Percentiles rank a stretch among this genome's conserved stretches.
Evolutionary conservation across 2,329 filamentous ascomycete genomes (phyloP).

Genomic region (Alternaria tenuissima): DNA sequence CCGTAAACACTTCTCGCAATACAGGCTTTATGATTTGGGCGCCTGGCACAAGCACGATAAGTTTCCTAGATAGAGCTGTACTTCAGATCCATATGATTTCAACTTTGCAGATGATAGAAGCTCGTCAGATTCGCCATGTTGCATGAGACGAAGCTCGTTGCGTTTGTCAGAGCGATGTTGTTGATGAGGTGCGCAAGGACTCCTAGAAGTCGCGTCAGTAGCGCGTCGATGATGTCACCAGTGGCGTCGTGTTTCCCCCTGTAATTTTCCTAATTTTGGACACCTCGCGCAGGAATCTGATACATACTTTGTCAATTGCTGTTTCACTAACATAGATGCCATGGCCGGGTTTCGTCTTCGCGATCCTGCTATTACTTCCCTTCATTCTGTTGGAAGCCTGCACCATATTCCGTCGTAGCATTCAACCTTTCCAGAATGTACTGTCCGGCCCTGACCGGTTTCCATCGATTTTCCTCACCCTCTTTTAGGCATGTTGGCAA

Average conservation of each 20-base stretch:
- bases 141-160: background rate
- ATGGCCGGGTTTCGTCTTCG: background rate
- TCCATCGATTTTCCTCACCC: slow-evolving; percentile 45
- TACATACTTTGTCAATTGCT: background rate
- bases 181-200: background rate
- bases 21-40: background rate
- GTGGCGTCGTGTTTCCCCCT: background rate
- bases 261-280: background rate
- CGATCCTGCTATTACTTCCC: background rate
- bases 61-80: background rate
- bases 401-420: slow-evolving; percentile 43
- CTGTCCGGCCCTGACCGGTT: slow-evolving; percentile 50
- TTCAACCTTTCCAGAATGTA: slow-evolving; percentile 52
- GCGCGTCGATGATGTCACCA: background rate
- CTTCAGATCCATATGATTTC: background rate
- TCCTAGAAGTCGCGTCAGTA: background rate
- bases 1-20: background rate
- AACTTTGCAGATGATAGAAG: background rate
- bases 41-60: background rate
- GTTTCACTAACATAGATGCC: no score
- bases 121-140: background rate
- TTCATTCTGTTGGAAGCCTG: slow-evolving; percentile 26
- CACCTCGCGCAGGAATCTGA: background rate
- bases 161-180: background rate
- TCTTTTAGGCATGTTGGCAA: slow-evolving; percentile 49